phyloP scores from a whole-genome alignment of 495 filamentous ascomycete genomes.

The Neurospora sp. region DNA sequence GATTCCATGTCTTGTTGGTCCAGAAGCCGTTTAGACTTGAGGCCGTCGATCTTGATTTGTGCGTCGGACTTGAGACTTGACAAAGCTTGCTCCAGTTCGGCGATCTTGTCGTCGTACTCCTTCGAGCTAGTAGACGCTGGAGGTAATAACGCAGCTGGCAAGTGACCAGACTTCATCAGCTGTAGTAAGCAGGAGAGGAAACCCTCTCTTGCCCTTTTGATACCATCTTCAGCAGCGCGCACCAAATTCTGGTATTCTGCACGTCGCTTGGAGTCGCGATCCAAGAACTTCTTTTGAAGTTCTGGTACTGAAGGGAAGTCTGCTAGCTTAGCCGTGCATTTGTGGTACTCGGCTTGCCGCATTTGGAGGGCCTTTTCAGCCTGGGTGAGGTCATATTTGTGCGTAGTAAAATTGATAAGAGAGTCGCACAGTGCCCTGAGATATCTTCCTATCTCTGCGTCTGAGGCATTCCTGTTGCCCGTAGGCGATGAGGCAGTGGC shows the following conservation, averaged over 20 bases:
- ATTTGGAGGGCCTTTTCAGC: slow-evolving; percentile 5
- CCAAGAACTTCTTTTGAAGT: slow-evolving; percentile 13
- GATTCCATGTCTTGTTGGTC: neutral
- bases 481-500: neutral
- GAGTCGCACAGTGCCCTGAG: neutral
- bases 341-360: slow-evolving; percentile 17
- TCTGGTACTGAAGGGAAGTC: slow-evolving; percentile 23
- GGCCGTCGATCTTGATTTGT: neutral
- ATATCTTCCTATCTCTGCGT: neutral
- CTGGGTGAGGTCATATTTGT: neutral
- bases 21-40: neutral
- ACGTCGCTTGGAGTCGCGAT: neutral
- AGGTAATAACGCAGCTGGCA: neutral
- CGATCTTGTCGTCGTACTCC: neutral
- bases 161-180: neutral
- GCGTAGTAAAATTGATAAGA: neutral
- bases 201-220: neutral
- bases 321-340: slow-evolving; percentile 10
- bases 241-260: neutral
- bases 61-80: neutral
- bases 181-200: neutral
- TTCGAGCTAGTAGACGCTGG: neutral
- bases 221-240: neutral
- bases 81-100: neutral
- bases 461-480: neutral